Evolutionary conservation across 345 rosid species (phyloP), one percentile per base, ranked within the genome.

Genomic region (Leavenworthia alabamica): DNA sequence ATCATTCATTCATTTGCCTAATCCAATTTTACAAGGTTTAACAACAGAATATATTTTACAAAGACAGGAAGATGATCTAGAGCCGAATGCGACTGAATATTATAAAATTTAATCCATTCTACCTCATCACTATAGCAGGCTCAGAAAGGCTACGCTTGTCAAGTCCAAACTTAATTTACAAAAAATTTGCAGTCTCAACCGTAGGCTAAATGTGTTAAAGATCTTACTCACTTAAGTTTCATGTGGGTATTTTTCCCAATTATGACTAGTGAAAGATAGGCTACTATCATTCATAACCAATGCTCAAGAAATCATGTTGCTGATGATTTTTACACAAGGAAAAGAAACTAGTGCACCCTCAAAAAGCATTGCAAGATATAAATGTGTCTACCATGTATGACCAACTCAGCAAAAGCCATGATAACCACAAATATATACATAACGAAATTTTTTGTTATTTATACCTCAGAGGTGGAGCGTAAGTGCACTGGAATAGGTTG

Each of bases 391-490:
- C 22, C 43, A 64, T 49, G 56, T 12, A 49, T 22, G 58, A 27
- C 17, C 24, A 20, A 16, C 59, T 49, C 45, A 17, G 48, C 9
- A 20, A 51, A 52, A 51, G 51, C 69, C 43, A 31, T 13, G 14
- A 42, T 40, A 40, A 39, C 39, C 54, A 64, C 39, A 63, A 26
- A 41, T 26, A 62, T 26, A 16, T 19, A 13, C 12, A 62, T 45
- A 33, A 70, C 32, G 2, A 54, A 48, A 27, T 29, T 43, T 42
- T 24, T 43, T 53, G 37, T 43, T 15, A 45, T 32, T 46, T 17
- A 61, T 75, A 88, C 98, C 95, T 91, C 96, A 35, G 81, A 60
- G 33, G 92, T 86, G 55, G 96, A 72, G 62, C 74, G 85, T 56
- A 91, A 72, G 70, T 66, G 77, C 54, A 86, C 90, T 39, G 83